phyloP scores from a whole-genome alignment of 805 yeast genomes.

The Saccharomycopsis amapae region DNA sequence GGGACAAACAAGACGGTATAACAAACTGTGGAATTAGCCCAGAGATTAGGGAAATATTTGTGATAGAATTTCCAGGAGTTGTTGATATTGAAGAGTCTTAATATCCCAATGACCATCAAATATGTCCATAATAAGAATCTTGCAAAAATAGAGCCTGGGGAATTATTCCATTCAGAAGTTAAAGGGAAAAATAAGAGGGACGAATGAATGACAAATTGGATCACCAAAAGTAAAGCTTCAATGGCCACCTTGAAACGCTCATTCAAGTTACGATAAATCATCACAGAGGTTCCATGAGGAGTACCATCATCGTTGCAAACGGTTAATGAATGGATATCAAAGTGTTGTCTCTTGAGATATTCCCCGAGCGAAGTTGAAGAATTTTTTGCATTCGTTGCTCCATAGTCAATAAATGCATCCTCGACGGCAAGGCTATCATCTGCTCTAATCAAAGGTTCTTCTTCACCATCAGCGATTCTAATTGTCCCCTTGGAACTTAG shows the following conservation, averaged over 20 bases:
- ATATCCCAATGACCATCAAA: slow-evolving; percentile 26
- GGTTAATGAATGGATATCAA: slow-evolving; percentile 50
- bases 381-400: no score
- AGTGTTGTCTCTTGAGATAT: slow-evolving; percentile 48
- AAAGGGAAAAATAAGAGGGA: slow-evolving; percentile 24
- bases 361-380: no score
- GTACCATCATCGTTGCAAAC: slow-evolving; percentile 50
- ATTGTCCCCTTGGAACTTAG: no score
- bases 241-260: slow-evolving; percentile 49
- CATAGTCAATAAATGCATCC: no score
- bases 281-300: slow-evolving; percentile 48
- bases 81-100: slow-evolving; percentile 32
- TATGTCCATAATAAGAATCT: slow-evolving; percentile 29
- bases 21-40: slow-evolving; percentile 52
- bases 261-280: slow-evolving; percentile 39
- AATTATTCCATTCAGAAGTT: slow-evolving; percentile 20
- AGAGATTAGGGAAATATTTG: slow-evolving; percentile 45
- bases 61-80: slow-evolving; percentile 24
- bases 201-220: slow-evolving; percentile 34
- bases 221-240: slow-evolving; percentile 40
- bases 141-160: slow-evolving; percentile 21
- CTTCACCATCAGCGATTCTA: no score
- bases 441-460: no score
- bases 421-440: no score
- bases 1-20: slow-evolving; percentile 43